Base-by-base conservation (phyloP, 2,329 filamentous ascomycete genomes). In the Nigrograna mackinnonii region DNA sequence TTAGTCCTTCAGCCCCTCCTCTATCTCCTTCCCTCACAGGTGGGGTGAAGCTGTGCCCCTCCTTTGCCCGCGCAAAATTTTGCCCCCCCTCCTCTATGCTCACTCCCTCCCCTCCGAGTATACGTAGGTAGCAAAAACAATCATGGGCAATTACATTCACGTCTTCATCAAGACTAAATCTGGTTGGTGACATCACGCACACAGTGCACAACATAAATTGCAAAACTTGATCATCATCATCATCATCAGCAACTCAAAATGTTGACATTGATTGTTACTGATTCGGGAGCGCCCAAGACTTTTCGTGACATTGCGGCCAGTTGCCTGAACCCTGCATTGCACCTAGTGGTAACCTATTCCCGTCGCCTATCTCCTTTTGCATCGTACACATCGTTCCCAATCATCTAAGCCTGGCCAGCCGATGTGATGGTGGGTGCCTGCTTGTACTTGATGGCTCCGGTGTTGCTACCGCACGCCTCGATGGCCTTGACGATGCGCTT, bases 401-500 rank as follows among this genome's bases (percentile, higher is more conserved):
- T 11, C 40, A 46, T 64, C 69, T 78, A 77, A 40, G 58, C 39
- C 58, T 70, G 68, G 61, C 79, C 80, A 53, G 69, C 67, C 51
- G 67, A 66, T 46, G 75, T 68, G 60, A 84, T 84, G 61, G 73
- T 78, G 44, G 79, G 79, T 20, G 68, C 60, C 61, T 76, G 75
- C 68, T 74, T 68, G 66, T 69, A 64, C 66, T 77, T 76, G 70
- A 78, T 76, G 48, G 57, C 54, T 41, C 82, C 83, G 46, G 70
- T 75, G 64, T 64, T 68, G 69, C 70, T 77, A 58, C 83, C 82
- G 57, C 76, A 74, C 39, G 73, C 72, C 74, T 86, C 82, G 52
- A 86, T 79, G 51, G 76, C 72, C 69, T 76, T 76, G 66, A 86
- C 77, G 46, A 81, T 61, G 48, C 73, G 64, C 67, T 78, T 73